Base-by-base conservation (phyloP, 2,329 filamentous ascomycete species). In the Salinomyces thailandicus region DNA sequence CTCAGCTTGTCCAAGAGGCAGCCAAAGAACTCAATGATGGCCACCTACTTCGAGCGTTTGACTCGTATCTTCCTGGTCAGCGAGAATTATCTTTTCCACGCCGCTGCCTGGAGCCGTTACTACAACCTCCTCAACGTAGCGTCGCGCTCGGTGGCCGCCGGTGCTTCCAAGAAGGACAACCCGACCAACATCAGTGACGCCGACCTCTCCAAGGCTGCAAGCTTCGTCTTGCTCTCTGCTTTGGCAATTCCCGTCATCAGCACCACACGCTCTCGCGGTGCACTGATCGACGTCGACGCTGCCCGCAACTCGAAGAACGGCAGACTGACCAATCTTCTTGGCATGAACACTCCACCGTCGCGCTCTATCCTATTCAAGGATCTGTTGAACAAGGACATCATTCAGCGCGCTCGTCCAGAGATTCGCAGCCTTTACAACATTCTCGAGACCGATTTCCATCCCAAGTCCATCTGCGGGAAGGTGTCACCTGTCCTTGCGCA, bases 21-120 rank as follows among this genome's bases (percentile, higher is more conserved):
- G 26, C 81, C 91, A 37, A 96, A 96, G 80, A 95, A 95, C 62
- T 73, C 95, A 59, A 96, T 98, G 91, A 98, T 98, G 91, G 91
- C 91, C 67, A 98, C 96, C 71, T 98, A 98, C 74, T 98, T 96
- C 66, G 91, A 98, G 73, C 96, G 96, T 70, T 79, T 98, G 40
- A 95, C 91, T 27, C 79, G 87, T 47, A 98, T 98, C 62, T 98
- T 98, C 74, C 77, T 98, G 45, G 91, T 96, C 49, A 93, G 89
- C 62, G 91, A 96, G 68, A 98, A 98, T 72, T 96, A 96, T 62
- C 79, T 98, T 31, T 98, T 98, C 79, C 91, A 98, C 60, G 91
- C 91, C 50, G 91, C 91, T 37, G 86, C 91, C 44, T 98, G 86
- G 85, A 93, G 86, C 52, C 77, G 89, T 54, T 96, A 95, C 71